Percentiles rank a stretch among this genome's conserved stretches.
These are phyloP conservation scores for Ceratocystis albifundus DNA, from an alignment of 2,329 filamentous ascomycete genomes.

Conservation along the genomic window DNA sequence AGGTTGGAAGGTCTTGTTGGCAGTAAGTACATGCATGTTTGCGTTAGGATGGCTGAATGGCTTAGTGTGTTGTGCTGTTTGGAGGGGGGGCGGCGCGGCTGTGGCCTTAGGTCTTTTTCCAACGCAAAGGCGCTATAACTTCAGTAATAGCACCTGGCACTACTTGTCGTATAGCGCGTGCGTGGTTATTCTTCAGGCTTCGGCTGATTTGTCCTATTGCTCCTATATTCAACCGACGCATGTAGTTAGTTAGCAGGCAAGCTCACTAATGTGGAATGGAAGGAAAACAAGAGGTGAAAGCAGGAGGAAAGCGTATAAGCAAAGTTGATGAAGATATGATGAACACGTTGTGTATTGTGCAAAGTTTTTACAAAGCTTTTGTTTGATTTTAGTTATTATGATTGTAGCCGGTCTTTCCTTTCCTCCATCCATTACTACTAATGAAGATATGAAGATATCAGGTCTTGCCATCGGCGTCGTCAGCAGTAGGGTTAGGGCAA, in stretches of 20 bases:
- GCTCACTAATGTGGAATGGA: neutral
- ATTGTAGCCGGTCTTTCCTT: slow-evolving; percentile 1
- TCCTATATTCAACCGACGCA: neutral
- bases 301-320: no score
- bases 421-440: no score
- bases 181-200: neutral
- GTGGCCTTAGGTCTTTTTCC: neutral
- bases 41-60: neutral
- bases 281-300: neutral
- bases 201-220: neutral
- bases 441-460: neutral
- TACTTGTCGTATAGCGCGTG: neutral
- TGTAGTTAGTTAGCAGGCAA: slow-evolving; percentile 5
- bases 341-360: neutral
- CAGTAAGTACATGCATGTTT: neutral
- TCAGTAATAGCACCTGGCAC: neutral
- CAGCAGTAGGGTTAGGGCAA: no score
- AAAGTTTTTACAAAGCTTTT: neutral
- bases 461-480: neutral
- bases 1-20: slow-evolving; percentile 4
- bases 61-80: neutral
- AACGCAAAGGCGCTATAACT: neutral
- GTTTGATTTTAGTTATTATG: neutral
- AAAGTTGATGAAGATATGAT: neutral
- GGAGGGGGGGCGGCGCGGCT: no score